phyloP scores from a whole-genome alignment of 805 yeast species.

The Nakazawaea laoshanensis region DNA sequence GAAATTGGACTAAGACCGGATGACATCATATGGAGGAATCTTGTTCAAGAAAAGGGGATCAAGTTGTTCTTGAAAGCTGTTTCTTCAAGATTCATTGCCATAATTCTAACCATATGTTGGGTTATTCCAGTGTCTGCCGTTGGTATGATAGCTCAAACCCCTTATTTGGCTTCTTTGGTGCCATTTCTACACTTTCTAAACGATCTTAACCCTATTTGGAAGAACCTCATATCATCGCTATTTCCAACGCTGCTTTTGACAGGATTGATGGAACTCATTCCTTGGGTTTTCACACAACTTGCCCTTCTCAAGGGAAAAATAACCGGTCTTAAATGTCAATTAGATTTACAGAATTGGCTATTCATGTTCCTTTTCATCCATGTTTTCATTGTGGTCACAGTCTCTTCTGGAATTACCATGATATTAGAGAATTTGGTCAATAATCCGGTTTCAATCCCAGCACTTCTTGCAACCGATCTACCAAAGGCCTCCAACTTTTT shows the following conservation, averaged over 20 bases:
- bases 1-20: slow-evolving; percentile 50
- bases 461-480: slow-evolving; percentile 63
- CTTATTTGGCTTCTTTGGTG: slow-evolving; percentile 49
- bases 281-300: slow-evolving; percentile 45
- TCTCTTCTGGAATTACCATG: slow-evolving; percentile 69
- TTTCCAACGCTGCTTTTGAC: slow-evolving; percentile 63
- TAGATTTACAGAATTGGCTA: slow-evolving; percentile 71
- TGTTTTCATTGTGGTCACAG: slow-evolving; percentile 74
- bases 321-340: slow-evolving; percentile 55
- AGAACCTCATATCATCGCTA: slow-evolving; percentile 50
- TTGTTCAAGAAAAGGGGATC: slow-evolving; percentile 30
- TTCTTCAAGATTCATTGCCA: slow-evolving; percentile 35
- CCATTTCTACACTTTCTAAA: slow-evolving; percentile 55
- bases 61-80: slow-evolving; percentile 28
- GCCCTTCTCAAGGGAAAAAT: slow-evolving; percentile 48
- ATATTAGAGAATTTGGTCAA: slow-evolving; percentile 52
- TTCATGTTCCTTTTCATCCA: slow-evolving; percentile 76
- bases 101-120: slow-evolving; percentile 50
- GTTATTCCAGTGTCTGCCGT: slow-evolving; percentile 79
- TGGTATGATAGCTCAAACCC: slow-evolving; percentile 68
- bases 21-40: slow-evolving; percentile 68
- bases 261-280: slow-evolving; percentile 53
- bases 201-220: slow-evolving; percentile 41
- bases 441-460: slow-evolving; percentile 67
- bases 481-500: slow-evolving; percentile 87